Evolutionary conservation across 169 alveolate genomes (phyloP).

Genomic region (Plasmodium ovale): DNA sequence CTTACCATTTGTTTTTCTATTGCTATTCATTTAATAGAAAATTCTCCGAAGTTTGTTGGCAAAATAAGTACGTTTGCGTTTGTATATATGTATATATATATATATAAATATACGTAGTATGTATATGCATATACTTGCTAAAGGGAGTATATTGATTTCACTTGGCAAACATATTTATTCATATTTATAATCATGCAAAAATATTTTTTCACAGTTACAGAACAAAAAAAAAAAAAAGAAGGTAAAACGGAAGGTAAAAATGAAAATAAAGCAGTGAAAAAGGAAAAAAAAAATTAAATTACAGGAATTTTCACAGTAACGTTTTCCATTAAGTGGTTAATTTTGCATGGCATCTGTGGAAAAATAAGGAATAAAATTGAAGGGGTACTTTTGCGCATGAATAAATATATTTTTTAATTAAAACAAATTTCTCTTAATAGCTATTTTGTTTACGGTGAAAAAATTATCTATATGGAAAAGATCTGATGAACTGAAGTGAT

Average conservation of each 20-base stretch:
- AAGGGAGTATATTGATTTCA: constrained; percentile 4
- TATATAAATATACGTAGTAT: not conserved
- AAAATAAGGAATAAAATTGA: constrained; percentile 3
- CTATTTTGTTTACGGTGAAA: constrained; percentile 23
- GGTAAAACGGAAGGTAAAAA: constrained; percentile 20
- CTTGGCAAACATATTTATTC: not conserved
- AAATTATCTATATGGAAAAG: not conserved
- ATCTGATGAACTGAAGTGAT: not conserved
- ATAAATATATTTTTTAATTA: constrained; percentile 20
- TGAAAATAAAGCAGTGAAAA: not conserved
- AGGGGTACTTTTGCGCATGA: not conserved
- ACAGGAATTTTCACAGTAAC: not conserved
- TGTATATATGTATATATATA: not conserved
- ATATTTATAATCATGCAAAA: not conserved
- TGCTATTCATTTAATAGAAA: constrained; percentile 61
- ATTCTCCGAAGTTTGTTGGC: not conserved
- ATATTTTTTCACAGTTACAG: constrained; percentile 44
- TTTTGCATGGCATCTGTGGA: constrained; percentile 14
- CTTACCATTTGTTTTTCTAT: constrained; percentile 68
- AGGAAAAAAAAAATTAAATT: constrained; percentile 28
- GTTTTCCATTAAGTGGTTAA: not conserved
- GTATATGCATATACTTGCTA: constrained; percentile 1
- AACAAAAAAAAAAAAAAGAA: constrained; percentile 60
- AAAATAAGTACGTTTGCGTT: not conserved
- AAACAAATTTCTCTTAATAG: constrained; percentile 13